Evolutionary conservation across 2,329 filamentous ascomycete genomes (phyloP).

Genomic region (Colletotrichum godetiae): DNA sequence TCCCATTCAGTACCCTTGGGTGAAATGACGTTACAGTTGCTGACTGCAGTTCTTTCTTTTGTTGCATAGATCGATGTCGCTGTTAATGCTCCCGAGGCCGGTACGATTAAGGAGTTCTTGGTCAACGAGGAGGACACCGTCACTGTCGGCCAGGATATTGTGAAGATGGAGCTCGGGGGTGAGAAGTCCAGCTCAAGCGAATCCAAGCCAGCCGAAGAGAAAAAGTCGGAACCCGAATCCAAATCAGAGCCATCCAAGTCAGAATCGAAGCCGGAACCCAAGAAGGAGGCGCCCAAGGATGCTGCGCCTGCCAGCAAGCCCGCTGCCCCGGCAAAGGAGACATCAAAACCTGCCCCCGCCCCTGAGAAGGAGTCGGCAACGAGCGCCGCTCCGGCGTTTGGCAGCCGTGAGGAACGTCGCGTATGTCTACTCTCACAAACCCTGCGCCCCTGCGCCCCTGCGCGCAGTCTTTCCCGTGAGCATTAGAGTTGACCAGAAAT

Average conservation of each 20-base stretch:
- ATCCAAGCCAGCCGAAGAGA: slow-evolving; percentile 22
- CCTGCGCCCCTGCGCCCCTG: no score
- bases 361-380: slow-evolving; percentile 38
- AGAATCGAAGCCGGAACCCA: slow-evolving; percentile 55
- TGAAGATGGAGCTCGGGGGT: slow-evolving; percentile 82
- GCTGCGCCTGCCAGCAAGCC: slow-evolving; percentile 39
- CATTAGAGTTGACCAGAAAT: background rate
- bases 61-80: slow-evolving; percentile 87
- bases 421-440: slow-evolving; percentile 62
- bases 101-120: slow-evolving; percentile 90
- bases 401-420: slow-evolving; percentile 86
- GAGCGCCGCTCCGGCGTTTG: slow-evolving; percentile 59
- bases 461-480: background rate
- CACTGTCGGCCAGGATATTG: slow-evolving; percentile 89
- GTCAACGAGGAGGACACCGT: slow-evolving; percentile 96
- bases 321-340: slow-evolving; percentile 34
- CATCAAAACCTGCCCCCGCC: slow-evolving; percentile 40
- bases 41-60: background rate
- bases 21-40: background rate
- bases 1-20: background rate
- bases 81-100: slow-evolving; percentile 92
- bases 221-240: slow-evolving; percentile 28
- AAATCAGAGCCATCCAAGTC: slow-evolving; percentile 43
- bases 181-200: slow-evolving; percentile 44
- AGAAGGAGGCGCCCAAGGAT: slow-evolving; percentile 52